Base-by-base conservation (phyloP, 2,329 filamentous ascomycete species). In the Waltergamsia citrina region DNA sequence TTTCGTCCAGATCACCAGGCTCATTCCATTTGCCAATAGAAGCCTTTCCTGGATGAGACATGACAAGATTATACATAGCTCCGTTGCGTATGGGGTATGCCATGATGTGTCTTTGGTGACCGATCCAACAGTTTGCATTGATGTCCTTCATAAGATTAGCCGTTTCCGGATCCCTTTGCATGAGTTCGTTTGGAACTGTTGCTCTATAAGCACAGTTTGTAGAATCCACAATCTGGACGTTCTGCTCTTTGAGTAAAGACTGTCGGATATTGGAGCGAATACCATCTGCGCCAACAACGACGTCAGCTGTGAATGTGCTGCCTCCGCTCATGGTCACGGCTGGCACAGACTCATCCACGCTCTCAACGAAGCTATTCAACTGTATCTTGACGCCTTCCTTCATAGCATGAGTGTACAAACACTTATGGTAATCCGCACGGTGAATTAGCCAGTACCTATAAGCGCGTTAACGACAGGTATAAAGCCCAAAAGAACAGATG, bases 391-490 rank as follows among this genome's bases (percentile, higher is more conserved):
- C 41, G 17, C 42, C 42, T 4, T 38, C 16, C n/a, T 34, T 36
- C 6, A 34, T 29, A 1, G 42, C 42, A 27, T 35, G 29, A 11
- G 38, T 29, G 17, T 36, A 36, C 2, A 45, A 31, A 11, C 34
- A 36, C 5, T 28, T 32, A 7, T 45, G 43, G 6, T 38, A 39
- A n/a, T 45, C 43, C 6, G 41, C 39, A 8, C 41, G 34, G 19
- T 45, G 41, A 16, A 37, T 39, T 11, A 39, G 30, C 30, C 33
- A 38, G 32, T 38, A 38, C 15, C 35, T 36, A 25, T 7, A 7
- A 25, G 19, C 14, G n/a, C 9, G 11, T 29, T n/a, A n/a, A n/a
- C n/a, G n/a, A n/a, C n/a, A n/a, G n/a, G n/a, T n/a, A n/a, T n/a
- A n/a, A n/a, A n/a, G n/a, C n/a, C n/a, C n/a, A n/a, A n/a, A n/a